phyloP scores from a whole-genome alignment of 2,329 filamentous ascomycete genomes.

The Colletotrichum acutatum region DNA sequence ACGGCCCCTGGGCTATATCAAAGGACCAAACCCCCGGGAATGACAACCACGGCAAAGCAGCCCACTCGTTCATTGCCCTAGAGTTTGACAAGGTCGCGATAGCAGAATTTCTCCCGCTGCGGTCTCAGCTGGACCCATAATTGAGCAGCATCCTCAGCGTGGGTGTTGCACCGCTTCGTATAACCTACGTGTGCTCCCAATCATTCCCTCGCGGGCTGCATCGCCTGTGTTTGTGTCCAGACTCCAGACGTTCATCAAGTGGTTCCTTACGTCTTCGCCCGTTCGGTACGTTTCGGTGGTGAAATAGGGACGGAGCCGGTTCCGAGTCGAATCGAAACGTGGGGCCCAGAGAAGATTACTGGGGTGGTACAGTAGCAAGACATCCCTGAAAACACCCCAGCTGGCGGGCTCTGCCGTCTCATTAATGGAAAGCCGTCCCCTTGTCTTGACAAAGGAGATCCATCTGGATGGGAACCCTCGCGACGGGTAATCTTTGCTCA shows the following conservation, averaged over 20 bases:
- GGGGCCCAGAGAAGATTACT: slow-evolving; percentile 20
- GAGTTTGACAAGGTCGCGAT: background rate
- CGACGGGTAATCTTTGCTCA: slow-evolving; percentile 33
- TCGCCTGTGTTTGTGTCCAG: background rate
- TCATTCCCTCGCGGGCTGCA: slow-evolving; percentile 6
- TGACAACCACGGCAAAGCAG: background rate
- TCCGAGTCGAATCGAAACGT: slow-evolving; percentile 32
- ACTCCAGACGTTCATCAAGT: background rate
- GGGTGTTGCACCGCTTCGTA: slow-evolving; percentile 17
- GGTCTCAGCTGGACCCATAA: slow-evolving; percentile 1
- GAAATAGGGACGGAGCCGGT: slow-evolving; percentile 22
- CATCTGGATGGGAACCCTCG: slow-evolving; percentile 27
- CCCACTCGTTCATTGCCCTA: slow-evolving; percentile 11
- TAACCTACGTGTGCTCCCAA: slow-evolving; percentile 1
- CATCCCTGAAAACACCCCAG: slow-evolving; percentile 25
- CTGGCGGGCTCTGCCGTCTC: slow-evolving; percentile 36
- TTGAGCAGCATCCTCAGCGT: background rate
- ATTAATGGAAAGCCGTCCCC: slow-evolving; percentile 24
- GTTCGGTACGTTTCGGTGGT: slow-evolving; percentile 29
- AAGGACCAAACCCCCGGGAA: slow-evolving; percentile 26
- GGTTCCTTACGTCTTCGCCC: background rate
- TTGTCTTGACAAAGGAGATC: slow-evolving; percentile 18
- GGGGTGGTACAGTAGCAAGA: slow-evolving; percentile 11
- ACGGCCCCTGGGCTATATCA: background rate
- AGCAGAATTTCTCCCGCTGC: slow-evolving; percentile 23